Evolutionary conservation across 1,139 yeast species (phyloP).

Genomic region (Candida dubliniensis): DNA sequence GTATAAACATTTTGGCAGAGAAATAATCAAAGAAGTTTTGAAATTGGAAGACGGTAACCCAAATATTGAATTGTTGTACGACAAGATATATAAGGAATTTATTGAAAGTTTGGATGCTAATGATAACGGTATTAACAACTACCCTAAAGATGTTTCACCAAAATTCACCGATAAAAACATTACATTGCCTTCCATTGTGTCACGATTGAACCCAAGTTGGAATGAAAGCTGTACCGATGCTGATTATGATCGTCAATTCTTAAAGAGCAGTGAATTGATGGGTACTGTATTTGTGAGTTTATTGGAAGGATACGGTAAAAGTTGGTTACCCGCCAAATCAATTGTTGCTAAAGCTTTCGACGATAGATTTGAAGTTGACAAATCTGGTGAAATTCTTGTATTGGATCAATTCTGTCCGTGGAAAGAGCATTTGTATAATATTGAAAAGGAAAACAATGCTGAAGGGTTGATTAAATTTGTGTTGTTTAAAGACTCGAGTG

Average conservation of each 20-base stretch:
- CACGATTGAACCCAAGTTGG: slow-evolving; percentile 86
- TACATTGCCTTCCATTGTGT: slow-evolving; percentile 73
- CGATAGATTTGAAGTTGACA: slow-evolving; percentile 51
- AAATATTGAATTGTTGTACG: slow-evolving; percentile 60
- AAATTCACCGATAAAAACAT: slow-evolving; percentile 45
- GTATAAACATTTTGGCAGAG: slow-evolving; percentile 89
- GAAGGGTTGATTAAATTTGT: slow-evolving; percentile 71
- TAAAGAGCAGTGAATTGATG: slow-evolving; percentile 75
- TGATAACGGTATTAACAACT: slow-evolving; percentile 88
- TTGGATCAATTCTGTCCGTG: slow-evolving; percentile 82
- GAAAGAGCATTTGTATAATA: slow-evolving; percentile 84
- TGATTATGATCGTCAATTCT: slow-evolving; percentile 65
- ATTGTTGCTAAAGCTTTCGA: slow-evolving; percentile 71
- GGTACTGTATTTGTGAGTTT: slow-evolving; percentile 73
- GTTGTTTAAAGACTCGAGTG: slow-evolving; percentile 69
- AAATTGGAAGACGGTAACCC: slow-evolving; percentile 32
- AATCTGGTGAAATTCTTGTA: slow-evolving; percentile 70
- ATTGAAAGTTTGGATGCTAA: slow-evolving; percentile 93
- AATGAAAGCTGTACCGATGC: slow-evolving; percentile 63
- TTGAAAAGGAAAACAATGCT: slow-evolving; percentile 62
- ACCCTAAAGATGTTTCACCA: slow-evolving; percentile 49
- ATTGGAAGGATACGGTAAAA: slow-evolving; percentile 70
- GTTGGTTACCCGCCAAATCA: slow-evolving; percentile 90
- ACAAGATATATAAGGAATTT: slow-evolving; percentile 78
- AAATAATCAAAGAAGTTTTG: slow-evolving; percentile 56